Conservation (phyloP, 148 eudicot species). For the Vaccinium darrowii region DNA sequence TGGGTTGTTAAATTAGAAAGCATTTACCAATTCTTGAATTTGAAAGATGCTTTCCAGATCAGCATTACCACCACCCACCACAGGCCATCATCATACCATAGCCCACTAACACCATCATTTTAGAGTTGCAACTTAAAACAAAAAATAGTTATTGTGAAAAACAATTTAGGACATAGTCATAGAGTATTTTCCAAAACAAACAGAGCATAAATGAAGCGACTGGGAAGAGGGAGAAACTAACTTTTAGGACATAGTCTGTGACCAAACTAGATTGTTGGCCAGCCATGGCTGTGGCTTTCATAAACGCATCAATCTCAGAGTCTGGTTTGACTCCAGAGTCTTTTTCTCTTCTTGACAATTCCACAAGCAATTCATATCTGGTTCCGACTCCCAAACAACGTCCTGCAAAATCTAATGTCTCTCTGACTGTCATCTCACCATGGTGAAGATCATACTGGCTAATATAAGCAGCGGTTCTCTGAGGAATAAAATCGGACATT, state of each 20-base stretch:
- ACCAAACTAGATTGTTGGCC: slow-evolving; percentile 45
- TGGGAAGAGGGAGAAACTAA: slow-evolving; percentile 9
- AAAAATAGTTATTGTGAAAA: background rate
- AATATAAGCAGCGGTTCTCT: slow-evolving; percentile 47
- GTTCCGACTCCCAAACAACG: slow-evolving; percentile 47
- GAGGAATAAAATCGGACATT: slow-evolving; percentile 39
- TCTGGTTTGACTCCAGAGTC: slow-evolving; percentile 41
- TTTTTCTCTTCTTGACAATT: slow-evolving; percentile 43
- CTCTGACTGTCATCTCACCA: slow-evolving; percentile 55
- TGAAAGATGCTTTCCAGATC: background rate
- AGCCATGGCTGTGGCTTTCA: slow-evolving; percentile 47
- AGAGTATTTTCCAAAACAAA: background rate
- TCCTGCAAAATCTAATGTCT: slow-evolving; percentile 44
- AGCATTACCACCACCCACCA: background rate
- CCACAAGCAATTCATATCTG: slow-evolving; percentile 39
- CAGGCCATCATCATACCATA: background rate
- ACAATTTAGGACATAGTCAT: background rate
- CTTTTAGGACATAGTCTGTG: slow-evolving; percentile 48
- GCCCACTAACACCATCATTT: background rate
- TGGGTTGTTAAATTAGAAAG: background rate
- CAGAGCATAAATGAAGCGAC: background rate
- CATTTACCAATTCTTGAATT: background rate
- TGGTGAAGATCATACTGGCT: slow-evolving; percentile 55
- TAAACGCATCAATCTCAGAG: slow-evolving; percentile 48
- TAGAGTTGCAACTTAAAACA: background rate